A percentile compares a stretch with the other conserved stretches of the same genome.
These are phyloP conservation scores for Exserohilum turcica DNA, from an alignment of 2,329 filamentous ascomycete species.

Conservation along the genomic window DNA sequence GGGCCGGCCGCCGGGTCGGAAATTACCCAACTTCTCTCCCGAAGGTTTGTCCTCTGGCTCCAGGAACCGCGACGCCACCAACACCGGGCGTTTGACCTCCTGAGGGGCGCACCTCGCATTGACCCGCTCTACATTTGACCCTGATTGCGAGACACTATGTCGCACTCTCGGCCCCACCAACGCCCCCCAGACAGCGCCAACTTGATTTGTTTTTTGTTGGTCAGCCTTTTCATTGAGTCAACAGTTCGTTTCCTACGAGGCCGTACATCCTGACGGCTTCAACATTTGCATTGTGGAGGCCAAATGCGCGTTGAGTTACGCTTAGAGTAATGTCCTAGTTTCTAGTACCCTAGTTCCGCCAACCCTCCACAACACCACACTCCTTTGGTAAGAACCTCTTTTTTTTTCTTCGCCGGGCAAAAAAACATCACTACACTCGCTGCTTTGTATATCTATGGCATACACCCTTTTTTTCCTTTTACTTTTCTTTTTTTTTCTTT, in stretches of 20 bases:
- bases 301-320: slow-evolving; percentile 33
- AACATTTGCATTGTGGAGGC: slow-evolving; percentile 25
- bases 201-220: slow-evolving; percentile 7
- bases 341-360: slow-evolving; percentile 35
- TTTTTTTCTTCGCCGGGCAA: not conserved
- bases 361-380: slow-evolving; percentile 25
- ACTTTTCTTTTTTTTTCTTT: not conserved
- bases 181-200: not conserved
- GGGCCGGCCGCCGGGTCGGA: slow-evolving; percentile 8
- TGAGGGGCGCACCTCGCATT: not conserved
- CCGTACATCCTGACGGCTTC: slow-evolving; percentile 7
- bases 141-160: not conserved
- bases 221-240: slow-evolving; percentile 8
- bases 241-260: slow-evolving; percentile 12
- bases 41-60: slow-evolving; percentile 8
- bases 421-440: slow-evolving; percentile 14
- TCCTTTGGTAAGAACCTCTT: slow-evolving; percentile 10
- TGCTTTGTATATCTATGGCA: slow-evolving; percentile 21
- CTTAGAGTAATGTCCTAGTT: slow-evolving; percentile 42
- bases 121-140: not conserved
- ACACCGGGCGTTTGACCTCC: slow-evolving; percentile 6
- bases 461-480: too few relatives aligned
- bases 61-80: slow-evolving; percentile 7
- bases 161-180: slow-evolving; percentile 1
- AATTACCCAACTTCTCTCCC: slow-evolving; percentile 4